Conservation (phyloP, 1,139 yeast species). For the Scheffersomyces parashehatae region DNA sequence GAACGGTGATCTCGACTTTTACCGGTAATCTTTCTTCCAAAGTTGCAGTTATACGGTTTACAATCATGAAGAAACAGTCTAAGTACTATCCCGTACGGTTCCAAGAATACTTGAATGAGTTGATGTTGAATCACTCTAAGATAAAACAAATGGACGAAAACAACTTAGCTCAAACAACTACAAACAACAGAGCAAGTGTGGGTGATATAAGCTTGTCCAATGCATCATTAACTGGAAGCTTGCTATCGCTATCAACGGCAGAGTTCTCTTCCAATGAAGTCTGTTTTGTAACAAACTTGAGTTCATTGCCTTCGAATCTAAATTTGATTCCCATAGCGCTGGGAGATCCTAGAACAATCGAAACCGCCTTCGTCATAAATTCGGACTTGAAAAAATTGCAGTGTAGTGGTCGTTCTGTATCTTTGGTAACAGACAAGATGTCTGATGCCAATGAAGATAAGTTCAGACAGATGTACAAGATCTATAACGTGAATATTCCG, state of each 20-base stretch:
- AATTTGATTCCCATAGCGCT: constrained; percentile 68
- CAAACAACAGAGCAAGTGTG: constrained; percentile 4
- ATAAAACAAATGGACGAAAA: constrained; percentile 36
- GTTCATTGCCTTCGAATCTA: constrained; percentile 75
- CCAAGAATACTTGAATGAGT: constrained; percentile 63
- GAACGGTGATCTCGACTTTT: constrained; percentile 72
- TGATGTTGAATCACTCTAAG: constrained; percentile 58
- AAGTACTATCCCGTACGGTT: constrained; percentile 60
- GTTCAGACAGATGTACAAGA: constrained; percentile 72
- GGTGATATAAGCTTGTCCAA: constrained; percentile 1
- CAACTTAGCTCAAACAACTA: background rate
- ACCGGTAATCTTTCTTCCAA: constrained; percentile 76
- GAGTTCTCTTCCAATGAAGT: constrained; percentile 26
- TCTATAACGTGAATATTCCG: constrained; percentile 48
- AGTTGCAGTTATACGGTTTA: constrained; percentile 61
- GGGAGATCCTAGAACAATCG: constrained; percentile 57
- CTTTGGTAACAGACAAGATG: constrained; percentile 61
- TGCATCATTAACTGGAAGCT: background rate
- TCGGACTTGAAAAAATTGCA: constrained; percentile 73
- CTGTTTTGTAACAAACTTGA: constrained; percentile 76
- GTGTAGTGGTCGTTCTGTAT: constrained; percentile 83
- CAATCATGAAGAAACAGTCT: constrained; percentile 55
- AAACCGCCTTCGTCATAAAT: constrained; percentile 65
- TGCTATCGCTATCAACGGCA: constrained; percentile 1
- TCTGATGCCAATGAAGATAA: constrained; percentile 81